A percentile compares a stretch with the other conserved stretches of the same genome.
Conservation (phyloP, 768 basidiomycete species). For the Lentinula sp. region DNA sequence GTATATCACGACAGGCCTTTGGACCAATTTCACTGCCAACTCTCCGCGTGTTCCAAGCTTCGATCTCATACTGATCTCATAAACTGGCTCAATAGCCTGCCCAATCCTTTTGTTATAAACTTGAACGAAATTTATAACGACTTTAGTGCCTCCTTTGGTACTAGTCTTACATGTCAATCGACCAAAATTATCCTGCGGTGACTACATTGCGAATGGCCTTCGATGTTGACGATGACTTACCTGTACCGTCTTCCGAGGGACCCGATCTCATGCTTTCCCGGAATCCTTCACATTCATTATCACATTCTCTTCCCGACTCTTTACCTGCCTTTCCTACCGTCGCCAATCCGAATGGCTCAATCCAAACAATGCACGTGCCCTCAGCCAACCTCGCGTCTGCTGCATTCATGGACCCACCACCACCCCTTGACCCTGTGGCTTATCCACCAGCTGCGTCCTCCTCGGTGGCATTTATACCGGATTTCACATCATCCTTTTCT, state of each 20-base stretch:
- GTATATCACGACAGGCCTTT: neutral
- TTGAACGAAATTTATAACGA: neutral
- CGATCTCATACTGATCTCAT: slow-evolving; percentile 7
- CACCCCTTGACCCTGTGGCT: slow-evolving; percentile 5
- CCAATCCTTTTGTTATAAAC: slow-evolving; percentile 1
- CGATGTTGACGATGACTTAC: slow-evolving; percentile 19
- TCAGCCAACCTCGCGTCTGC: slow-evolving; percentile 29
- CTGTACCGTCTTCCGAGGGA: slow-evolving; percentile 18
- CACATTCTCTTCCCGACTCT: slow-evolving; percentile 21
- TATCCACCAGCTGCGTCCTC: slow-evolving; percentile 9
- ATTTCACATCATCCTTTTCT: slow-evolving; percentile 19
- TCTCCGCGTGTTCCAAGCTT: slow-evolving; percentile 5
- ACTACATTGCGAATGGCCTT: slow-evolving; percentile 26
- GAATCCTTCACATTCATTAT: slow-evolving; percentile 16
- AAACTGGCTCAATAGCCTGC: slow-evolving; percentile 1
- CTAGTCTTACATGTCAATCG: slow-evolving; percentile 7
- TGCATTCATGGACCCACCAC: slow-evolving; percentile 21
- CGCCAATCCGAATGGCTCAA: slow-evolving; percentile 18
- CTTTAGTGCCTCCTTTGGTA: slow-evolving; percentile 1
- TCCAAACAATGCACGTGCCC: slow-evolving; percentile 31
- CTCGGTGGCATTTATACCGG: slow-evolving; percentile 32
- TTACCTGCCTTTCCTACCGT: slow-evolving; percentile 27
- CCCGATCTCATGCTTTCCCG: slow-evolving; percentile 16
- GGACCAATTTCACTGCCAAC: neutral
- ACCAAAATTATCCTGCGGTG: slow-evolving; percentile 2